Base-by-base conservation (phyloP, 108 stramenopile species). In the Seminavis robusta region DNA sequence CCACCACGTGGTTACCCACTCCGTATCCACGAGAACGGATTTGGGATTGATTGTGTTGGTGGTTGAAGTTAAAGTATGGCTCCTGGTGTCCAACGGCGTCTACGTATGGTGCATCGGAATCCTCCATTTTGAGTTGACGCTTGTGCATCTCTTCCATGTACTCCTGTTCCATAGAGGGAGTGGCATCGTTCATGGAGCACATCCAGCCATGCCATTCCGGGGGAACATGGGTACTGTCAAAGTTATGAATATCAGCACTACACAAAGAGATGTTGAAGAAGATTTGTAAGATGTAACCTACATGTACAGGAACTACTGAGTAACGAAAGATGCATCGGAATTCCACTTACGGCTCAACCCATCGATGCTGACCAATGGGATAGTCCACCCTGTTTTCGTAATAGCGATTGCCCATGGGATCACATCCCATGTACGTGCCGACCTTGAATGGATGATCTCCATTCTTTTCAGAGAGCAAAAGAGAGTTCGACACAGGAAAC, bases 311-410 rank as follows among this genome's bases (percentile, higher is more conserved):
- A n/a, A n/a, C n/a, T n/a, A n/a, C n/a, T n/a, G n/a, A n/a, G n/a
- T n/a, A n/a, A n/a, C n/a, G n/a, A n/a, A n/a, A n/a, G n/a, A n/a
- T n/a, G n/a, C n/a, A n/a, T n/a, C n/a, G n/a, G n/a, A n/a, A n/a
- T n/a, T n/a, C n/a, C n/a, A n/a, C n/a, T n/a, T n/a, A n/a, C n/a
- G 93, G 94, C 61, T 97, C 96, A 11, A 97, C 94, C 96, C 96
- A 97, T 47, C 96, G 83, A 73, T 97, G 96, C 57, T 95, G 94
- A 1, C 96, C 96, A 49, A 83, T 89, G 41, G 92, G 84, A 63
- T 95, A 95, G 38, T 95, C 94, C 34, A 86, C 79, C 16, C 79
- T 76, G 67, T 97, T 97, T 75, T 97, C 96, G 63, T 90, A 97
- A 64, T 97, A 97, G 44, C 90, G 92, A 76, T 97, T 97, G 11